A percentile compares a stretch with the other conserved stretches of the same genome.
Conservation (phyloP, 2,329 filamentous ascomycete genomes). For the Polytolypa hystricis region DNA sequence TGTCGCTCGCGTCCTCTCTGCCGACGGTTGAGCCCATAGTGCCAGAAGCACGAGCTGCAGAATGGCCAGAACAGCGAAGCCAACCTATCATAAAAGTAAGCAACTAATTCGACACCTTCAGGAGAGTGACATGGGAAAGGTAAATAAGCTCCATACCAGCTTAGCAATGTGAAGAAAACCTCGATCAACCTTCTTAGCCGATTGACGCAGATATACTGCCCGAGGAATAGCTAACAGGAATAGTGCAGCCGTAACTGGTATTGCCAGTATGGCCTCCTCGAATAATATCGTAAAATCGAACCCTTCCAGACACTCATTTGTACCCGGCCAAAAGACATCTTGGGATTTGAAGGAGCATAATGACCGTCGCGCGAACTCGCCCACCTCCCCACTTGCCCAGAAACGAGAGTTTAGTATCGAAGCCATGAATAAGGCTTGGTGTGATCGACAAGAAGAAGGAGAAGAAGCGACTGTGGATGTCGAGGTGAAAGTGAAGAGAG, state of each 20-base stretch:
- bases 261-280: slow-evolving; percentile 21
- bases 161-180: no score
- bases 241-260: slow-evolving; percentile 15
- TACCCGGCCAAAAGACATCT: no score
- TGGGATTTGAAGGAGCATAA: no score
- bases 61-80: slow-evolving; percentile 22
- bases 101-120: background rate
- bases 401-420: no score
- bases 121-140: no score
- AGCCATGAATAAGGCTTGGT: no score
- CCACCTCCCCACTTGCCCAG: no score
- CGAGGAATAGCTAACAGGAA: slow-evolving; percentile 13
- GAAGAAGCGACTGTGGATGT: no score
- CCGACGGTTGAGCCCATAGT: slow-evolving; percentile 25
- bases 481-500: no score
- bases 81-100: slow-evolving; percentile 15
- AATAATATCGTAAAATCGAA: slow-evolving; percentile 25
- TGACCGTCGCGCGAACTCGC: no score
- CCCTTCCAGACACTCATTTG: slow-evolving; percentile 1
- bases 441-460: no score
- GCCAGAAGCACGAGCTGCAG: slow-evolving; percentile 28
- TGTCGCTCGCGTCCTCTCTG: slow-evolving; percentile 24
- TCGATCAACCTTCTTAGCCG: slow-evolving; percentile 1
- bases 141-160: no score
- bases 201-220: slow-evolving; percentile 12